Evolutionary conservation across 108 stramenopile species (phyloP), one percentile per base, ranked within the genome.

Genomic region (Cyclotella baltica): DNA sequence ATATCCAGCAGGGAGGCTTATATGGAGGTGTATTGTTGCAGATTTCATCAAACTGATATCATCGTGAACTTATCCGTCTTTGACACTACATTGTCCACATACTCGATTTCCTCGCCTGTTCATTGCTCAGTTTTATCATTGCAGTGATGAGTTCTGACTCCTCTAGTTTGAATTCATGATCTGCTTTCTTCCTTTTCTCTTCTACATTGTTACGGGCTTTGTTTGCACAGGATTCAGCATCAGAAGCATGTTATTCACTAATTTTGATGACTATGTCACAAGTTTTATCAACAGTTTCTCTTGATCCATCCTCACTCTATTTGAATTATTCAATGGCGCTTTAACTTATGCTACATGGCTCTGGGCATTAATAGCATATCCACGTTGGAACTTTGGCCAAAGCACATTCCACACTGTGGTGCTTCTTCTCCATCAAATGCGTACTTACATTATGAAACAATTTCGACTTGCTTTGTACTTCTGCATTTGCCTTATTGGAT

Each of bases 261-360:
- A 94, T 94, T 37, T 91, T 89, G 10, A 89, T 88, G 71, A 92
- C 93, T 2, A 91, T 84, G 51, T 85, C 78, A 10, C 91, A 91
- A n/a, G 93, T 94, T 9, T 73, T 75, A 10, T 89, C 89, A 28
- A 92, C 91, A 31, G 89, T 94, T 67, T 88, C 88, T 4, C 91
- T 90, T 36, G 87, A 87, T 3, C 70, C 73, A 3, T 86, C 81
- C 48, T 85, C 81, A 20, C 75, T n/a, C n/a, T 62, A 58, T 90
- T 81, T 23, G 81, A 73, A 48, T 91, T 81, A 46, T 81, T 61
- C 33, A 90, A 52, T 52, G 90, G 46, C 19, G 87, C 83, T 38
- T 62, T 84, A 0, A 94, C 84, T 25, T 81, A 81, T 27, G 73
- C 78, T 25, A 92, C 81, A 36, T 90, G 70, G 8, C 57, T 57